These are phyloP conservation scores for Plectosphaerella plurivora DNA, from an alignment of 2,329 filamentous ascomycete genomes.

Conservation along the genomic window DNA sequence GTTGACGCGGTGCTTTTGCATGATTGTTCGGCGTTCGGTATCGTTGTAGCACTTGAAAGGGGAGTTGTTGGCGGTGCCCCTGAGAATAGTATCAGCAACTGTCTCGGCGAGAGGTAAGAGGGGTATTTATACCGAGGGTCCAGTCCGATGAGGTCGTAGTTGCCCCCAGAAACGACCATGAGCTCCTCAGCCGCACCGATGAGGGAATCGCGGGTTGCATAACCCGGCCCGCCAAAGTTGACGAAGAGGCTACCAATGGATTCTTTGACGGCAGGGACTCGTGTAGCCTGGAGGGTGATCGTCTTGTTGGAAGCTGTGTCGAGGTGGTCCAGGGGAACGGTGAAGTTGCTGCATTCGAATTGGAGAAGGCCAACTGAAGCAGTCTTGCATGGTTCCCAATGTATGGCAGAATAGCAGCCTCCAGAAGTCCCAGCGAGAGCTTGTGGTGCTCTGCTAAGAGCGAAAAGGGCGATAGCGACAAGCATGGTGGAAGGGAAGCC, in stretches of 20 bases:
- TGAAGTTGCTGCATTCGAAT: slow-evolving; percentile 28
- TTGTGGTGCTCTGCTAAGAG: too few relatives aligned
- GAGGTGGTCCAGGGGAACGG: slow-evolving; percentile 34
- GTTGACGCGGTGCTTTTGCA: background rate
- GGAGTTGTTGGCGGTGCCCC: background rate
- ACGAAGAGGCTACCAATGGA: slow-evolving; percentile 31
- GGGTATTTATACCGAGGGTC: slow-evolving; percentile 12
- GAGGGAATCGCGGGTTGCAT: background rate
- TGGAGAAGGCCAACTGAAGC: background rate
- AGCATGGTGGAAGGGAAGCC: too few relatives aligned
- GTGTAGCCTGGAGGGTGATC: slow-evolving; percentile 25
- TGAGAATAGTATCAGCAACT: background rate
- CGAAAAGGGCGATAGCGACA: too few relatives aligned
- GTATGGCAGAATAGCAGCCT: too few relatives aligned
- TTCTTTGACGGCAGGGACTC: slow-evolving; percentile 20
- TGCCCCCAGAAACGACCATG: slow-evolving; percentile 9
- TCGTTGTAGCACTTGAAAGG: background rate
- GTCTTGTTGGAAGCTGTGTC: slow-evolving; percentile 16
- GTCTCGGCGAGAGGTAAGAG: background rate
- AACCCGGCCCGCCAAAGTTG: slow-evolving; percentile 33
- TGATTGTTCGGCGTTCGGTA: background rate
- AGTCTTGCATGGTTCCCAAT: too few relatives aligned
- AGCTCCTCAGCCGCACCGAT: background rate
- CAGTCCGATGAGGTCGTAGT: slow-evolving; percentile 15
- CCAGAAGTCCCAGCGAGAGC: too few relatives aligned